Evolutionary conservation across 148 eudicot species (phyloP).

Genomic region (Silene conica): DNA sequence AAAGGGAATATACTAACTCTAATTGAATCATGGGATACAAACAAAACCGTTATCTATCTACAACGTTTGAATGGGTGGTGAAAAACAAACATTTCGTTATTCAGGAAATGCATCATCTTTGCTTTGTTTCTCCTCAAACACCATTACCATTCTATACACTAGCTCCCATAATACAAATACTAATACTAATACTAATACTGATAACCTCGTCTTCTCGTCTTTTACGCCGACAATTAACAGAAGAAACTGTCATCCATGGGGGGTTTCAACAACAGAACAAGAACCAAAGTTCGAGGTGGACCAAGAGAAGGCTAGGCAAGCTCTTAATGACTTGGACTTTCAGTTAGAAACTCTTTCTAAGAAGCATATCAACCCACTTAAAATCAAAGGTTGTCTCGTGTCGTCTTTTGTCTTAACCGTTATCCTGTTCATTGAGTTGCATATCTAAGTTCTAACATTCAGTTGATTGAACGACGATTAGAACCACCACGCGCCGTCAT

Average conservation of each 20-base stretch:
- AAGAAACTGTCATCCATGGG: not conserved
- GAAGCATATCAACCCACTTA: constrained; percentile 41
- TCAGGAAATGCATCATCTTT: constrained; percentile 27
- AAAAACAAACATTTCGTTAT: not conserved
- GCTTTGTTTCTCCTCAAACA: constrained; percentile 19
- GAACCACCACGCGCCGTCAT: constrained; percentile 16
- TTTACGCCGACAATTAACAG: not conserved
- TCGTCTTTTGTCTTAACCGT: not conserved
- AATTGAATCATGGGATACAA: not conserved
- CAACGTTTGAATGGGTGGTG: constrained; percentile 17
- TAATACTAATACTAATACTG: not conserved
- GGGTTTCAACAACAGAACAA: constrained; percentile 33
- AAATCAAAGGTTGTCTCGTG: constrained; percentile 43
- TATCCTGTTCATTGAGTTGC: no score
- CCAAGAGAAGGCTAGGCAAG: constrained; percentile 64
- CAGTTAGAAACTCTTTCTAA: constrained; percentile 49
- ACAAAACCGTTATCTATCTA: not conserved
- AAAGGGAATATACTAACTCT: no score
- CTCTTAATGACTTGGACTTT: constrained; percentile 53
- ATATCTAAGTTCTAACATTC: no score
- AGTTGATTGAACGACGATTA: constrained; percentile 29
- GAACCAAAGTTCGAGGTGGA: constrained; percentile 56
- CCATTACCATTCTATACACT: not conserved
- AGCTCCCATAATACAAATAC: no score
- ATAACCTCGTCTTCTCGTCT: not conserved